Evolutionary conservation across 371 early-diverging fungal species (phyloP).

Genomic region (Mortierella sp.): DNA sequence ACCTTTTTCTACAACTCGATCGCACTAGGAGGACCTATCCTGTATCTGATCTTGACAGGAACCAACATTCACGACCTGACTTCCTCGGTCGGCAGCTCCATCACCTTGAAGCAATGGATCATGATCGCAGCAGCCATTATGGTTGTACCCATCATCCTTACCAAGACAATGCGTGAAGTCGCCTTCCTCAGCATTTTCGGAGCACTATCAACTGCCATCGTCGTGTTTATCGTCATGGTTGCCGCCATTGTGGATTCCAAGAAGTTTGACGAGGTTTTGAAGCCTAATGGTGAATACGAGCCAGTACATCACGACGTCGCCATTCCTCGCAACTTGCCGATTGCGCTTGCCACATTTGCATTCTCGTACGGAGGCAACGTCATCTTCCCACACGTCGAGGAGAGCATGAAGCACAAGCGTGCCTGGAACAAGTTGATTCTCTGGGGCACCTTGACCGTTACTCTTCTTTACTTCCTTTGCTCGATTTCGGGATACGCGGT

Average conservation of each 20-base stretch:
- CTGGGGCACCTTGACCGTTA: slow-evolving; percentile 77
- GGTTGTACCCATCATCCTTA: slow-evolving; percentile 75
- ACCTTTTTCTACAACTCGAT: slow-evolving; percentile 75
- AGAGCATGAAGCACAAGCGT: slow-evolving; percentile 82
- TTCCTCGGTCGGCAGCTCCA: slow-evolving; percentile 34
- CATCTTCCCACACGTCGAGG: slow-evolving; percentile 82
- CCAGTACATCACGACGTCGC: slow-evolving; percentile 57
- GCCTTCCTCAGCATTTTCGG: slow-evolving; percentile 67
- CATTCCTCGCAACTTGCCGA: slow-evolving; percentile 65
- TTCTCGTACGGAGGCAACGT: slow-evolving; percentile 85
- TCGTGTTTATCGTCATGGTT: slow-evolving; percentile 58
- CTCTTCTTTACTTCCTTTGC: slow-evolving; percentile 78
- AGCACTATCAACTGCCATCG: slow-evolving; percentile 63
- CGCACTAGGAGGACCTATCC: slow-evolving; percentile 76
- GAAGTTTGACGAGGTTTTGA: slow-evolving; percentile 16
- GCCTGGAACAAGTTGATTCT: slow-evolving; percentile 78
- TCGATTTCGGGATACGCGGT: slow-evolving; percentile 84
- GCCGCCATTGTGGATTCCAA: slow-evolving; percentile 53
- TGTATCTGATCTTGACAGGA: slow-evolving; percentile 83
- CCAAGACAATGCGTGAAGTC: slow-evolving; percentile 81
- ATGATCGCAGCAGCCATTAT: slow-evolving; percentile 71
- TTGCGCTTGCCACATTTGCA: slow-evolving; percentile 73
- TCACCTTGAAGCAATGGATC: slow-evolving; percentile 65
- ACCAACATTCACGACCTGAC: slow-evolving; percentile 68
- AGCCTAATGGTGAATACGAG: slow-evolving; percentile 2